Evolutionary conservation across 306 rosid species (phyloP).

Genomic region (Lathyrus sativus): DNA sequence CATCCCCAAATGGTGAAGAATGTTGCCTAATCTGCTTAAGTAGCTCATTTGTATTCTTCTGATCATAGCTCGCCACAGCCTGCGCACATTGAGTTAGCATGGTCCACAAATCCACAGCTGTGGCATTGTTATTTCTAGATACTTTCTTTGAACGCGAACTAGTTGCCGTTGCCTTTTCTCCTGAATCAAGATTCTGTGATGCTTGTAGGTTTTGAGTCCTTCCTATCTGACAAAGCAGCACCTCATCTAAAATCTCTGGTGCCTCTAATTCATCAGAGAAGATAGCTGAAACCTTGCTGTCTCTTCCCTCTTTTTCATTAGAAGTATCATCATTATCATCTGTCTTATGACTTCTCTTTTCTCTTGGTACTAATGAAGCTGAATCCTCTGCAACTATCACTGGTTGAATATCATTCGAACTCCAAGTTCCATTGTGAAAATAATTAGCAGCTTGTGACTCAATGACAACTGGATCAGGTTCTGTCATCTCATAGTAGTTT

Average conservation of each 20-base stretch:
- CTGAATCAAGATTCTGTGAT: constrained; percentile 33
- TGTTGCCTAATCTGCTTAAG: constrained; percentile 65
- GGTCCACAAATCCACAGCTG: constrained; percentile 61
- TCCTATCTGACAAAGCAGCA: constrained; percentile 37
- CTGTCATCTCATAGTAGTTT: constrained; percentile 5
- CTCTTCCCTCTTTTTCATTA: constrained; percentile 47
- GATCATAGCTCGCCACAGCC: constrained; percentile 65
- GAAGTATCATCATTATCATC: constrained; percentile 31
- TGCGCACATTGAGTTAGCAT: constrained; percentile 77
- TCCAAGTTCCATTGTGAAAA: constrained; percentile 34
- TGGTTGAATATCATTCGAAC: constrained; percentile 16
- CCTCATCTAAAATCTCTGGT: constrained; percentile 50
- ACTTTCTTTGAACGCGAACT: constrained; percentile 50
- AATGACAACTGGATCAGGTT: constrained; percentile 34
- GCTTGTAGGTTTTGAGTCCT: constrained; percentile 16
- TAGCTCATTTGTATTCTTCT: constrained; percentile 53
- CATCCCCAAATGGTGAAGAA: constrained; percentile 66
- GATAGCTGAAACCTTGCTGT: constrained; percentile 48
- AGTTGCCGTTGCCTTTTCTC: constrained; percentile 26
- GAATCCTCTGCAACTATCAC: constrained; percentile 12
- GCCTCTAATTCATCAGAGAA: constrained; percentile 40
- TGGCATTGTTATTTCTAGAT: constrained; percentile 3
- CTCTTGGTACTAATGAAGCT: constrained; percentile 15
- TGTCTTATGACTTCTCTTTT: constrained; percentile 42
- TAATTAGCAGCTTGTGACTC: constrained; percentile 28